Base-by-base conservation (phyloP, 202 grass and related monocot genomes). In the Carex arenaria region DNA sequence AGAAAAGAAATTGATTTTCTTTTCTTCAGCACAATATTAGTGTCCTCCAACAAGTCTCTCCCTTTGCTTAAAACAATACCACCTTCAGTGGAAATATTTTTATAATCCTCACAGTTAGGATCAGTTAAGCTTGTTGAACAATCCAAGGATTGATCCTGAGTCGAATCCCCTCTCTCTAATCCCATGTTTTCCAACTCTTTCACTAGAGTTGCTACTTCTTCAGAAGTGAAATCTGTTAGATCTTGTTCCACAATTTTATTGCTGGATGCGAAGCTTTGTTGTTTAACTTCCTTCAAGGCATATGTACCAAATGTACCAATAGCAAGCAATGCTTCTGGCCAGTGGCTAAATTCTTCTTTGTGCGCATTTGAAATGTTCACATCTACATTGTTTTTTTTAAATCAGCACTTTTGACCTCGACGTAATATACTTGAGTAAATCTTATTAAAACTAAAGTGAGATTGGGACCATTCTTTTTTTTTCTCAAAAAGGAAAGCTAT, bases 241-340 rank as follows among this genome's bases (percentile, higher is more conserved):
- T 88, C 85, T 83, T 92, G 85, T 31, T 9, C 57, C 38, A 83
- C 3, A 67, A 72, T 57, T 32, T 15, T 72, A 61, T 66, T 82
- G 36, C 85, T 73, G 0, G 87, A 87, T 10, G 87, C 47, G 52
- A 67, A 80, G 76, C 80, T 19, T n/a, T 42, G 83, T 65, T 78
- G 60, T 4, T 49, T 79, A 57, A 38, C 85, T 68, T 91, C 84
- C 53, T 88, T 84, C 4, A 90, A 80, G 64, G 89, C 74, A 79
- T 85, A 86, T 54, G 85, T 91, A 56, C 92, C 92, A 32, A 94
- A 87, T 83, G 92, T 97, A 61, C 94, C 94, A 5, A 97, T 94
- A 18, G 90, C 78, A 47, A 97, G 90, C 67, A 97, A 72, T 56
- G 85, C 84, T 82, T 89, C 89, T 70, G 90, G 89, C 85, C 86